These are phyloP conservation scores for Themeda triandra DNA, from an alignment of 176 grass and related monocot species.

Conservation along the genomic window DNA sequence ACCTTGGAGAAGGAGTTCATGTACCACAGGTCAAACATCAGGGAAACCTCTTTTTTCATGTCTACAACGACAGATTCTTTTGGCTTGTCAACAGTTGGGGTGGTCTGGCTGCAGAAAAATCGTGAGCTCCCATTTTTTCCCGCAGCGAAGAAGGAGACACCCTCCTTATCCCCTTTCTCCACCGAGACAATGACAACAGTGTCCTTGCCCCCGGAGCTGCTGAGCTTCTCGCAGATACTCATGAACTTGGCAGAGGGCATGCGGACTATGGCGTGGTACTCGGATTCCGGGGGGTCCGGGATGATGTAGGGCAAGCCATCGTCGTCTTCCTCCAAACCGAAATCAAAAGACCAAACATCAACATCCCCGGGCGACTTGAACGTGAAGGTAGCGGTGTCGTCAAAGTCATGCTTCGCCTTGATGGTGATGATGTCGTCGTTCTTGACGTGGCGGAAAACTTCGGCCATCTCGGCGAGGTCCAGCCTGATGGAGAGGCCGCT, in stretches of 20 bases:
- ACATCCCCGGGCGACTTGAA: not conserved
- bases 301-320: not conserved
- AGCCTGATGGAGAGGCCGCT: not conserved
- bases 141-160: no score
- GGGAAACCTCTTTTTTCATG: not conserved
- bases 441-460: not conserved
- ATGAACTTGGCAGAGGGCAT: constrained; percentile 2
- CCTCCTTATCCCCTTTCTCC: no score
- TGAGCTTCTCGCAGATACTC: not conserved
- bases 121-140: no score
- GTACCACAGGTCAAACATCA: not conserved
- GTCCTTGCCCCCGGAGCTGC: not conserved
- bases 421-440: not conserved
- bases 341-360: not conserved
- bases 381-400: not conserved
- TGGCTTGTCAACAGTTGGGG: not conserved
- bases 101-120: no score
- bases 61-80: not conserved
- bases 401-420: not conserved
- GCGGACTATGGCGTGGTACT: not conserved
- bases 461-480: not conserved
- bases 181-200: not conserved
- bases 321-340: not conserved
- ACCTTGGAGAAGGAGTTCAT: not conserved
- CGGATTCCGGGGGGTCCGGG: not conserved